These are phyloP conservation scores for Saccharomycopsis fodiens DNA, from an alignment of 805 yeast genomes.

Conservation along the genomic window DNA sequence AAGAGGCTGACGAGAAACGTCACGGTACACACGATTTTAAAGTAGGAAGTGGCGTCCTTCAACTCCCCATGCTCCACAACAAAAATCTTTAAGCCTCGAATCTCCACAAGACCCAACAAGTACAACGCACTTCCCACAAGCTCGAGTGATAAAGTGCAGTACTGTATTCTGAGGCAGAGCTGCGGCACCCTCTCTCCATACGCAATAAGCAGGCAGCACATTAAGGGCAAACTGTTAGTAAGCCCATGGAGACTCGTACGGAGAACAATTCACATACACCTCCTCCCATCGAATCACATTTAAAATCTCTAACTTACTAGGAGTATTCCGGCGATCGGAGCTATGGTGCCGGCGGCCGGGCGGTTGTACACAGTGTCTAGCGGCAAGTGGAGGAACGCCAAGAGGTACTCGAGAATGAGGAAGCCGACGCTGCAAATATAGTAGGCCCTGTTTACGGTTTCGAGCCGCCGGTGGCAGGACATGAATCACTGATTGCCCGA, in stretches of 20 bases:
- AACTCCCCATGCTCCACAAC: background rate
- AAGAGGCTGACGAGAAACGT: slow-evolving; percentile 4
- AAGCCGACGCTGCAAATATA: slow-evolving; percentile 5
- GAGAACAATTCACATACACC: background rate
- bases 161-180: background rate
- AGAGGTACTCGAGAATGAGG: slow-evolving; percentile 3
- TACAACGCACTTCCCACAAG: background rate
- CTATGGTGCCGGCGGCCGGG: slow-evolving; percentile 5
- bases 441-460: background rate
- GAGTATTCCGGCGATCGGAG: slow-evolving; percentile 3
- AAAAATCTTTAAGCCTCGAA: background rate
- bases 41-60: slow-evolving; percentile 4
- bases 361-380: slow-evolving; percentile 6
- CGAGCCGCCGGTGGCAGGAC: too few species aligned
- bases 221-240: background rate
- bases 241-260: background rate
- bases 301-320: background rate
- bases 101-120: background rate
- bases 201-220: slow-evolving; percentile 6
- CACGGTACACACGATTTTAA: background rate
- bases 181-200: background rate
- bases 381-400: slow-evolving; percentile 10
- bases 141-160: background rate
- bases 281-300: background rate
- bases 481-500: too few species aligned